Evolutionary conservation across 805 yeast genomes (phyloP).

Genomic region (Danielozyma ontarioensis): DNA sequence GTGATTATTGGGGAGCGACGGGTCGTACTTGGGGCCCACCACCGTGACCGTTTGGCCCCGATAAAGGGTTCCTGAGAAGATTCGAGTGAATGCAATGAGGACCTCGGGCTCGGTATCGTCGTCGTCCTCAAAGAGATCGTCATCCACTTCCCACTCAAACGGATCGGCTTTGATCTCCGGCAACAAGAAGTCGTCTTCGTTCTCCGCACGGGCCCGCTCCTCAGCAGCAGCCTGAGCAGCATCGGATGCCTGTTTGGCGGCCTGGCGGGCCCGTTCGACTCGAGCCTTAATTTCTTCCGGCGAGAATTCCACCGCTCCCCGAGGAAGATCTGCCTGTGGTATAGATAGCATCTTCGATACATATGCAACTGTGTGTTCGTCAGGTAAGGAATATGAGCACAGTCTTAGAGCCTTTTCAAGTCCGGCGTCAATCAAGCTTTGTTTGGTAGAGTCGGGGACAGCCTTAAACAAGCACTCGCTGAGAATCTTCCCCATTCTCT

Average conservation of each 20-base stretch:
- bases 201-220: slow-evolving; percentile 13
- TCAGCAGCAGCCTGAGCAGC: slow-evolving; percentile 19
- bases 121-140: slow-evolving; percentile 42
- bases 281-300: slow-evolving; percentile 59
- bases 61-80: slow-evolving; percentile 77
- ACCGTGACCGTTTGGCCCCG: slow-evolving; percentile 74
- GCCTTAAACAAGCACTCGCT: slow-evolving; percentile 38
- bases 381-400: slow-evolving; percentile 66
- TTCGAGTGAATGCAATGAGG: slow-evolving; percentile 81
- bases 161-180: slow-evolving; percentile 26
- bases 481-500: slow-evolving; percentile 64
- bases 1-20: slow-evolving; percentile 35
- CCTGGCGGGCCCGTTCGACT: slow-evolving; percentile 58
- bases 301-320: slow-evolving; percentile 36
- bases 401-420: slow-evolving; percentile 52
- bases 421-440: slow-evolving; percentile 40
- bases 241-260: slow-evolving; percentile 66
- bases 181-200: slow-evolving; percentile 23
- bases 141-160: slow-evolving; percentile 38
- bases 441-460: slow-evolving; percentile 39
- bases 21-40: slow-evolving; percentile 84
- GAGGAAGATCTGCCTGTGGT: slow-evolving; percentile 76
- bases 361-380: slow-evolving; percentile 53
- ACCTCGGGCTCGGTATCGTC: slow-evolving; percentile 52
- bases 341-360: slow-evolving; percentile 87